Conservation (phyloP, 2,329 filamentous ascomycete species). For the Dothideomycetidae sp. region DNA sequence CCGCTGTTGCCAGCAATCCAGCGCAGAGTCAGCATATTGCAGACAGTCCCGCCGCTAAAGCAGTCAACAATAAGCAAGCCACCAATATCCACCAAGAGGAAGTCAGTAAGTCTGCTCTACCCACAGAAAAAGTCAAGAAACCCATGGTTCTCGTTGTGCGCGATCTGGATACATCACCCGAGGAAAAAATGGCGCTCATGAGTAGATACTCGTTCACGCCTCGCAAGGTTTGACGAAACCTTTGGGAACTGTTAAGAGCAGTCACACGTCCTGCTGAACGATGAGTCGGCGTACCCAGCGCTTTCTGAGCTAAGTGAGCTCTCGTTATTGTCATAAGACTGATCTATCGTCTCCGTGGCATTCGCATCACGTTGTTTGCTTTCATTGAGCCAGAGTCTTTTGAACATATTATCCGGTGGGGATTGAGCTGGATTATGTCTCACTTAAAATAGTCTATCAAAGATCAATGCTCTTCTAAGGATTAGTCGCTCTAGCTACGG, state of each 20-base stretch:
- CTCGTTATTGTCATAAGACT: background rate
- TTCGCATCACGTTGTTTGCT: too few relatives aligned
- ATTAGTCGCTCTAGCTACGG: too few relatives aligned
- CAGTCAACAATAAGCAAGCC: constrained; percentile 1
- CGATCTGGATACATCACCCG: constrained; percentile 65
- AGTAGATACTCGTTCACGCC: constrained; percentile 58
- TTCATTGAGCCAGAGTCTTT: too few relatives aligned
- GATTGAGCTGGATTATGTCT: too few relatives aligned
- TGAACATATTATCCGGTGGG: too few relatives aligned
- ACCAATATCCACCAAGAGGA: constrained; percentile 8
- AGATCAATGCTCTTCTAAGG: too few relatives aligned
- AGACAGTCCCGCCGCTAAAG: background rate
- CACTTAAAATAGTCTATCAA: too few relatives aligned
- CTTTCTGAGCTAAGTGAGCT: constrained; percentile 2
- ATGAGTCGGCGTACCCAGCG: constrained; percentile 8
- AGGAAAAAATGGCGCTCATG: constrained; percentile 76
- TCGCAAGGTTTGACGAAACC: constrained; percentile 27
- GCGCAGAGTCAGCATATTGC: too few relatives aligned
- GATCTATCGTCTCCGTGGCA: background rate
- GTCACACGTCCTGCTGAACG: constrained; percentile 15
- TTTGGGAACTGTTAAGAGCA: too few relatives aligned
- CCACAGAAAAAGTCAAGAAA: constrained; percentile 40
- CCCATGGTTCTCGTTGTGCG: constrained; percentile 62
- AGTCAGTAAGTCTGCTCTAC: constrained; percentile 9
- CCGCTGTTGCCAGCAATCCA: background rate